Percentiles rank a stretch among this genome's conserved stretches.
These are phyloP conservation scores for Amanita inopinata DNA, from an alignment of 768 basidiomycete species.

Conservation along the genomic window DNA sequence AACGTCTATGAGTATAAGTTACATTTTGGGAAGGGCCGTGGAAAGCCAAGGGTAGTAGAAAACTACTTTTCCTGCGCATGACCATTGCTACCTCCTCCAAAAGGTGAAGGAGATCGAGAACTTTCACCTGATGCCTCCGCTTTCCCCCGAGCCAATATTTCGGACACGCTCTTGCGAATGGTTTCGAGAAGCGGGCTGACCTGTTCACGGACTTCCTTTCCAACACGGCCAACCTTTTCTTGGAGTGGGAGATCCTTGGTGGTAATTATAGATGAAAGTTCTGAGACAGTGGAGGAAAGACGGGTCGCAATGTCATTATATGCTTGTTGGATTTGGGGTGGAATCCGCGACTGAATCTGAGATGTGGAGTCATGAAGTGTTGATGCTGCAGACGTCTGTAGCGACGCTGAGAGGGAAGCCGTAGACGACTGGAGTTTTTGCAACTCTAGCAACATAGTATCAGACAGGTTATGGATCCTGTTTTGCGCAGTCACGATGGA, in stretches of 20 bases:
- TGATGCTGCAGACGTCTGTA: slow-evolving; percentile 21
- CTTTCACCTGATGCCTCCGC: slow-evolving; percentile 8
- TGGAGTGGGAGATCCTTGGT: slow-evolving; percentile 45
- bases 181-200: slow-evolving; percentile 54
- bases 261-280: slow-evolving; percentile 44
- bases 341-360: slow-evolving; percentile 36
- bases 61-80: neutral
- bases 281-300: slow-evolving; percentile 36
- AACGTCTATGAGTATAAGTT: slow-evolving; percentile 4
- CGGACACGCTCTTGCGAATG: slow-evolving; percentile 31
- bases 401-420: slow-evolving; percentile 34
- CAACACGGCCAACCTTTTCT: slow-evolving; percentile 52
- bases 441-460: slow-evolving; percentile 58
- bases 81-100: slow-evolving; percentile 1
- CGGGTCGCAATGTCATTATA: slow-evolving; percentile 41
- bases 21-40: neutral
- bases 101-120: slow-evolving; percentile 13
- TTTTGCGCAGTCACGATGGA: slow-evolving; percentile 45
- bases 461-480: slow-evolving; percentile 50
- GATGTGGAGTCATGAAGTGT: slow-evolving; percentile 26
- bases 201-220: slow-evolving; percentile 47
- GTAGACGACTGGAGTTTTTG: slow-evolving; percentile 57
- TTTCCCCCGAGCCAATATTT: slow-evolving; percentile 24
- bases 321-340: slow-evolving; percentile 48
- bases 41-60: neutral